Base-by-base conservation (phyloP, 2,329 filamentous ascomycete species). In the Westerdykella sp. region DNA sequence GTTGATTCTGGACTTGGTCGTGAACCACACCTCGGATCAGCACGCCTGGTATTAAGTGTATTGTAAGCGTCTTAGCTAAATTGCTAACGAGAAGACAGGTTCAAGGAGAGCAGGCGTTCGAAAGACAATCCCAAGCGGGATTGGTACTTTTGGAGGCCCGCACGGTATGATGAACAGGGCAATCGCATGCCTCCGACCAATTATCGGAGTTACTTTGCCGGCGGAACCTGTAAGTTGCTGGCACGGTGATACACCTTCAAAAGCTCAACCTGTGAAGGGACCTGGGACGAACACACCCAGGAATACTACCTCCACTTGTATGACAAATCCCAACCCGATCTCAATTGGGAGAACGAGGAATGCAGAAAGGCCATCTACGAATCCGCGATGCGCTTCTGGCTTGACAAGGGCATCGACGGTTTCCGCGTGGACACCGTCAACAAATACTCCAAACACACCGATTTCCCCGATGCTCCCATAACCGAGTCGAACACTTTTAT, bases 21-120 rank as follows among this genome's bases (percentile, higher is more conserved):
- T 89, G 48, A 91, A 89, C 52, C 85, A 91, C 60, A 88, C 84
- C 0, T 84, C 80, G 2, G 78, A 84, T 49, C 74, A 85, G 59
- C 82, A 87, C 54, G 72, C 73, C 3, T 89, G 84, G n/a, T n/a
- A n/a, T n/a, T n/a, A n/a, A n/a, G n/a, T n/a, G n/a, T n/a, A n/a
- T n/a, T n/a, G n/a, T n/a, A n/a, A n/a, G n/a, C n/a, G n/a, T n/a
- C n/a, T n/a, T n/a, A n/a, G n/a, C n/a, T n/a, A n/a, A n/a, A n/a
- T n/a, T n/a, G n/a, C n/a, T n/a, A n/a, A n/a, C n/a, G n/a, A n/a
- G n/a, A n/a, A n/a, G n/a, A n/a, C n/a, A n/a, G n/a, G 84, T 87
- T 87, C 66, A 72, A 78, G 38, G 76, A 85, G 56, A 84, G 80
- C 2, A 71, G 79, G 40, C 76, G 75, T 30, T 80, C 77, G 34